phyloP scores from a whole-genome alignment of 2,329 filamentous ascomycete species.

The Cordyceps fumosorosea region DNA sequence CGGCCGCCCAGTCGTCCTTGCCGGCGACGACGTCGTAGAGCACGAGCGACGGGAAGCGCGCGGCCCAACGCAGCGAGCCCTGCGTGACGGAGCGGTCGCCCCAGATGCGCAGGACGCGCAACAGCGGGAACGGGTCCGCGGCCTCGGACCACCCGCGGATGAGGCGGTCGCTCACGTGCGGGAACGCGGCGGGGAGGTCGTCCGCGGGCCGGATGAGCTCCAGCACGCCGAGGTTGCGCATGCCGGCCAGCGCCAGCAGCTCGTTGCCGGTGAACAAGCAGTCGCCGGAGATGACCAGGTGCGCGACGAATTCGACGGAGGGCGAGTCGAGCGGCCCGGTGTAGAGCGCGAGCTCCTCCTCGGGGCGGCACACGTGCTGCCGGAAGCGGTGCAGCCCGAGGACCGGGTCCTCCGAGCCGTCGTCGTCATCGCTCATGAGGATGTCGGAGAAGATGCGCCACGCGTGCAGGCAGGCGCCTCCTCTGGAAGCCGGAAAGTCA shows the following conservation, averaged over 20 bases:
- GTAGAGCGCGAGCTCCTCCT: conserved; percentile 29
- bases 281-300: conserved; percentile 33
- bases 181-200: conserved; percentile 23
- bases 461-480: conserved; percentile 27
- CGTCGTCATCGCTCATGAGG: conserved; percentile 20
- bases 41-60: conserved; percentile 37
- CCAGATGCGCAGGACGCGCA: conserved; percentile 42
- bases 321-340: conserved; percentile 30
- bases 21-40: conserved; percentile 37
- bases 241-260: conserved; percentile 32
- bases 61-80: conserved; percentile 34
- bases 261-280: conserved; percentile 31
- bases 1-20: conserved; percentile 29
- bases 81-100: conserved; percentile 33
- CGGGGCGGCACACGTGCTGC: conserved; percentile 33
- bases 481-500: not conserved
- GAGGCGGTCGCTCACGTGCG: conserved; percentile 37
- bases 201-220: conserved; percentile 37
- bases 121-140: conserved; percentile 36
- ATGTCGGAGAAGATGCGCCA: conserved; percentile 34
- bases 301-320: conserved; percentile 33
- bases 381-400: conserved; percentile 33
- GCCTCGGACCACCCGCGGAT: conserved; percentile 39
- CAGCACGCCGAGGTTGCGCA: conserved; percentile 42
- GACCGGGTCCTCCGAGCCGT: conserved; percentile 25